Evolutionary conservation across 169 alveolate genomes (phyloP), one percentile per base, ranked within the genome.

Genomic region (Plasmodium vivax): DNA sequence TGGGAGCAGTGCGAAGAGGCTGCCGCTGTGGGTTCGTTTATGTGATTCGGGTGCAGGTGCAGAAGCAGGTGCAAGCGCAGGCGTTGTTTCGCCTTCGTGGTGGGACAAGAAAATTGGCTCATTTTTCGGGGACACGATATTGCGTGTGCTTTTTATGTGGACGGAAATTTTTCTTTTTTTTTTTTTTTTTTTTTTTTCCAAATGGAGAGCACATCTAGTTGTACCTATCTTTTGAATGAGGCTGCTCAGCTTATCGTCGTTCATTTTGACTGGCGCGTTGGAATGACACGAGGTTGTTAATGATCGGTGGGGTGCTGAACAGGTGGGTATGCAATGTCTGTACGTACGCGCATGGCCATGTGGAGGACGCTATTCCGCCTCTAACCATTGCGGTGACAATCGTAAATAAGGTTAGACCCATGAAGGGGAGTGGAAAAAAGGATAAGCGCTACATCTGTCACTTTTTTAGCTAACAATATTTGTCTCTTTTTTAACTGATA

Each of bases 211-310:
- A n/a, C n/a, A n/a, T n/a, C n/a, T n/a, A 5, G 34, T 32, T 74
- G 32, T 88, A 88, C 94, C 94, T 79, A 88, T 88, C 80, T 88
- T 88, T 51, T 88, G 94, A 79, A 88, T 88, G 3, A 88, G 88
- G 58, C 82, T 88, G 88, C 41, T 88, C 82, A 88, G 41, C n/a
- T 73, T 80, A 36, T 88, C 90, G 62, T 88, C 94, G 73, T 88
- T 47, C 94, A 88, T 88, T 88, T 88, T 88, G 58, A 36, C 12
- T 14, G 45, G 62, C 36, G 2, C 81, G 47, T 85, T 85, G 41
- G 34, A 43, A 71, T 68, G 36, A 41, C 16, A 34, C 74, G 14
- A 34, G 30, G 38, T 51, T 8, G 41, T 34, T 23, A 47, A 9
- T 9, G 58, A 47, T 47, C 41, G 14, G 27, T 51, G 27, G 27